Evolutionary conservation across 805 yeast genomes (phyloP).

Genomic region (Nakazawaea anatomiae): DNA sequence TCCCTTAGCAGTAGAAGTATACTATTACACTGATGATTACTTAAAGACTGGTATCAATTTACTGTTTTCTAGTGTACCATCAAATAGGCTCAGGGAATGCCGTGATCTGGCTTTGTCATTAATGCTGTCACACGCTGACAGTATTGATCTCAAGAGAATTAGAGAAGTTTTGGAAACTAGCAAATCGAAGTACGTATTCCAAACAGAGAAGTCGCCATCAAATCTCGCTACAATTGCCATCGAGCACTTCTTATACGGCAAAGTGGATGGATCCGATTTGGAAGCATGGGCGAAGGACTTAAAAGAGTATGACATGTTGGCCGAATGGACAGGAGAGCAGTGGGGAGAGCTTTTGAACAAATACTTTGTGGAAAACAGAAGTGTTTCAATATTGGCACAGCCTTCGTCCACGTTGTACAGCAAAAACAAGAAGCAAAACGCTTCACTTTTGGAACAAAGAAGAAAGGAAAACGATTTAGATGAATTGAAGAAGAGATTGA

Average conservation of each 20-base stretch:
- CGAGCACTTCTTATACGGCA: constrained; percentile 76
- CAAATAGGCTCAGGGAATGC: constrained; percentile 49
- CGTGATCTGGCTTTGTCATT: constrained; percentile 45
- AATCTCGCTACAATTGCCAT: constrained; percentile 63
- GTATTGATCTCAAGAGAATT: constrained; percentile 59
- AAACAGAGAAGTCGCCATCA: constrained; percentile 59
- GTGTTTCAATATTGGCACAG: constrained; percentile 61
- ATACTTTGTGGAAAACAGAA: constrained; percentile 53
- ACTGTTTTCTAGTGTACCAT: constrained; percentile 69
- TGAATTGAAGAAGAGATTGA: constrained; percentile 43
- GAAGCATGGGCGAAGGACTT: constrained; percentile 48
- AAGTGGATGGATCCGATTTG: constrained; percentile 52
- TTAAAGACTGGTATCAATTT: constrained; percentile 53
- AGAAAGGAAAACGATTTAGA: constrained; percentile 49
- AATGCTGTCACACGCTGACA: constrained; percentile 44
- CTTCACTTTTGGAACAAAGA: constrained; percentile 30
- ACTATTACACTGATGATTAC: constrained; percentile 70
- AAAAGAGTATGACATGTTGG: constrained; percentile 52
- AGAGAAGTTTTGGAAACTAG: constrained; percentile 62
- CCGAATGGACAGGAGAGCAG: constrained; percentile 53
- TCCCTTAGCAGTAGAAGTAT: constrained; percentile 72
- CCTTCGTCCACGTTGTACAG: constrained; percentile 66
- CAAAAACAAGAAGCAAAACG: constrained; percentile 42
- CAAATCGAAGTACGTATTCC: constrained; percentile 53
- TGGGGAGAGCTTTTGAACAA: constrained; percentile 58